Base-by-base conservation (phyloP, 768 basidiomycete genomes). In the Suillus subluteus region DNA sequence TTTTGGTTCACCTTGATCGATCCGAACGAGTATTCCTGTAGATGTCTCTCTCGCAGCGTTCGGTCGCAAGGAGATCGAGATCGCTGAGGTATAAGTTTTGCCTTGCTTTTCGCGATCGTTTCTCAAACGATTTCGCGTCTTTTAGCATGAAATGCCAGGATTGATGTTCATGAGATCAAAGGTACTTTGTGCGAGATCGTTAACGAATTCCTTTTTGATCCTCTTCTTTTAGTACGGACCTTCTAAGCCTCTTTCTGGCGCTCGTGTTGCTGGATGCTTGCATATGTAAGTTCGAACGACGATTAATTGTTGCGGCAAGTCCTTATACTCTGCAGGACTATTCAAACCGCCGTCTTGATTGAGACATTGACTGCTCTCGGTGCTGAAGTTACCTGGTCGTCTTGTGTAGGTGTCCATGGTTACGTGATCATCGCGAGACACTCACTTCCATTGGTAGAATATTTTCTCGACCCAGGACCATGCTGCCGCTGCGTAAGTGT, bases 391-490 rank as follows among this genome's bases (percentile, higher is more conserved):
- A 88, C 97, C 72, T 99, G 98, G 98, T 99, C 98, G 32, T 98
- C 96, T 71, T 98, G 96, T 81, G 94, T 95, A 79, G 54, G 91
- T 84, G 43, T 67, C 12, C 18, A 43, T 41, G 18, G 26, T 61
- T 54, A 63, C 58, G 2, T 21, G 16, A 23, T 30, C 13, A 48
- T 52, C 64, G 56, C 23, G 12, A 32, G 16, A 11, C 13, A 12
- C 46, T 72, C 32, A 67, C 23, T 9, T 64, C 54, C 54, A 44
- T 38, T 74, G 59, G 43, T 68, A 95, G 94, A 98, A 99, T 84
- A 99, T 99, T 79, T 99, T 97, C 84, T 99, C 98, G 61, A 99
- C 98, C 62, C 98, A 99, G 82, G 98, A 99, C 79, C 98, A 99
- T 82, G 98, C 98, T 63, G 98, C 98, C 62, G 92, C 98, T 71